These are phyloP conservation scores for Colletotrichum orbiculare DNA, from an alignment of 2,329 filamentous ascomycete genomes.

Conservation along the genomic window DNA sequence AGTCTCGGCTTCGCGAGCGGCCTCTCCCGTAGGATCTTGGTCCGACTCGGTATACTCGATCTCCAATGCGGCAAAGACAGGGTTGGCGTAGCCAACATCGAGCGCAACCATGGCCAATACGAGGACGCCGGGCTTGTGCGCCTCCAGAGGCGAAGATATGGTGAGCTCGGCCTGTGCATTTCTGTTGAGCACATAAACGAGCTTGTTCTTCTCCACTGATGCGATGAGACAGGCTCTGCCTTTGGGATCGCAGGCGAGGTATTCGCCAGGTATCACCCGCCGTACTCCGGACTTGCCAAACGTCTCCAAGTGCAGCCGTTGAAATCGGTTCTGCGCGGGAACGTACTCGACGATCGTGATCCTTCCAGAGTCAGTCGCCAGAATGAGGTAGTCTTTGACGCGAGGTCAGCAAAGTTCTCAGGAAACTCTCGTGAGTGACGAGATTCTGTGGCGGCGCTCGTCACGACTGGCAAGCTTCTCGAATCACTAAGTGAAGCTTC, in stretches of 20 bases:
- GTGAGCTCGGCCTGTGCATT: slow-evolving; percentile 94
- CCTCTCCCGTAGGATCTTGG: slow-evolving; percentile 87
- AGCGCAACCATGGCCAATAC: slow-evolving; percentile 89
- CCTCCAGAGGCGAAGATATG: slow-evolving; percentile 96
- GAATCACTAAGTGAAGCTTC: slow-evolving; percentile 76
- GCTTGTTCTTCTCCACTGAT: slow-evolving; percentile 97
- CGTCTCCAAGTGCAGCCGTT: slow-evolving; percentile 92
- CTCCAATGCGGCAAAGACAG: slow-evolving; percentile 94
- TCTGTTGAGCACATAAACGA: slow-evolving; percentile 97
- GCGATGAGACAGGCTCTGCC: slow-evolving; percentile 95
- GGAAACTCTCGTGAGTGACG: slow-evolving; percentile 22
- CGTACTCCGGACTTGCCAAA: slow-evolving; percentile 97
- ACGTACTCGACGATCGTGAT: slow-evolving; percentile 95
- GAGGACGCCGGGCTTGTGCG: slow-evolving; percentile 90
- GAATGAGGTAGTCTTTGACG: slow-evolving; percentile 87
- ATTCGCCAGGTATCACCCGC: slow-evolving; percentile 94
- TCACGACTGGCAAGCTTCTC: slow-evolving; percentile 36
- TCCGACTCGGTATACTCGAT: slow-evolving; percentile 93
- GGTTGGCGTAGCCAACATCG: slow-evolving; percentile 97
- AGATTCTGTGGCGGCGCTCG: slow-evolving; percentile 21
- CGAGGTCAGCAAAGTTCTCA: slow-evolving; percentile 34
- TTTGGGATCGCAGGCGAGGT: slow-evolving; percentile 94
- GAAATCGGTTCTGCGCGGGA: slow-evolving; percentile 86
- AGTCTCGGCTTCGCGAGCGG: slow-evolving; percentile 85
- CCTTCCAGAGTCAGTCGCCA: slow-evolving; percentile 94